A percentile compares a stretch with the other conserved stretches of the same genome.
Conservation (phyloP, 1,284 basidiomycete species). For the Cryptococcus sp. region DNA sequence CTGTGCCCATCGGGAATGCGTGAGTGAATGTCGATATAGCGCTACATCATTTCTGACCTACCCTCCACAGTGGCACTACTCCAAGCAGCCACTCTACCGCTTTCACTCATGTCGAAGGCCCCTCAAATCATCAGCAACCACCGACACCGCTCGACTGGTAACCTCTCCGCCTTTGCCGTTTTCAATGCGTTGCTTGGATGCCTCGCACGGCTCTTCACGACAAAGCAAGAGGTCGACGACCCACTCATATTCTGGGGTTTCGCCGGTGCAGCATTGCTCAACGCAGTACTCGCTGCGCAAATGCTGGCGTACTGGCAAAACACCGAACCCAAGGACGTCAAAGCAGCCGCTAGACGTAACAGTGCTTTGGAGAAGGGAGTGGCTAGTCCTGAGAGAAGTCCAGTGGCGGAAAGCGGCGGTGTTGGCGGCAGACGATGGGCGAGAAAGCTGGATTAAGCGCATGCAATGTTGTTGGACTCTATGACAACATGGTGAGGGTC, state of each 20-base stretch:
- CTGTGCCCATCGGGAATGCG: constrained; percentile 42
- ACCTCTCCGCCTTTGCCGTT: constrained; percentile 86
- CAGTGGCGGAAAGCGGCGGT: constrained; percentile 5
- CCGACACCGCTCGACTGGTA: constrained; percentile 73
- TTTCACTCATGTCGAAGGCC: constrained; percentile 81
- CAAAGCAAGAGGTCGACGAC: constrained; percentile 80
- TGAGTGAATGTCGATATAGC: constrained; percentile 24
- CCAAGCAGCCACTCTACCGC: constrained; percentile 76
- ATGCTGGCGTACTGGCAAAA: constrained; percentile 79
- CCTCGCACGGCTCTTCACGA: constrained; percentile 85
- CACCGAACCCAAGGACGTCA: constrained; percentile 49
- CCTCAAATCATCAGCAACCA: constrained; percentile 82
- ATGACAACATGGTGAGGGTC: too few relatives aligned
- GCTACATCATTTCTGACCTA: neutral
- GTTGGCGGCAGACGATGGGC: constrained; percentile 22
- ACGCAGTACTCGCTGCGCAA: constrained; percentile 75
- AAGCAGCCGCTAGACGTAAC: constrained; percentile 9
- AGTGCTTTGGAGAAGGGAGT: constrained; percentile 31
- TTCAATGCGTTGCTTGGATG: constrained; percentile 76
- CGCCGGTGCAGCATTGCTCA: constrained; percentile 73
- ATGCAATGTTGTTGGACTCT: too few relatives aligned
- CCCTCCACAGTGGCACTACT: constrained; percentile 58
- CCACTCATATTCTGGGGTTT: constrained; percentile 75
- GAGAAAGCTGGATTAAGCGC: constrained; percentile 34
- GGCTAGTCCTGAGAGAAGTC: constrained; percentile 11